phyloP scores from a whole-genome alignment of 495 filamentous ascomycete genomes.

The Daldinia bambusicola region DNA sequence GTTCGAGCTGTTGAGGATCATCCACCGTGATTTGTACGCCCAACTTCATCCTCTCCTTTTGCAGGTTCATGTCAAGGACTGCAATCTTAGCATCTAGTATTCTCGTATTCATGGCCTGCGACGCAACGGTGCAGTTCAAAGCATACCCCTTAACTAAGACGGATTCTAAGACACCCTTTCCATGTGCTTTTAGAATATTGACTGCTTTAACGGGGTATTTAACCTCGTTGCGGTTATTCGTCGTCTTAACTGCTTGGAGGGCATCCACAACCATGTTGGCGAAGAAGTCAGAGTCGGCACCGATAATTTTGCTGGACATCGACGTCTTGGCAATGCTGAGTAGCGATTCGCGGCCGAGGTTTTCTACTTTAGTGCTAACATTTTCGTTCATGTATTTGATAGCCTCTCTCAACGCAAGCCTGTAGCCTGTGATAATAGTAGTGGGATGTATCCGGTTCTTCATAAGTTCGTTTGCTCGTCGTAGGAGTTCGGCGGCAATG shows the following conservation, averaged over 20 bases:
- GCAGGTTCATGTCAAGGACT: slow-evolving; percentile 95
- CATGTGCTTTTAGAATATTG: slow-evolving; percentile 97
- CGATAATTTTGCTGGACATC: slow-evolving; percentile 99
- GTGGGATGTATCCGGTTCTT: slow-evolving; percentile 99
- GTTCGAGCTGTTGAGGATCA: slow-evolving; percentile 95
- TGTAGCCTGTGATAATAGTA: slow-evolving; percentile 98
- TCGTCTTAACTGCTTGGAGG: slow-evolving; percentile 92
- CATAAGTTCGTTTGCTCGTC: slow-evolving; percentile 96
- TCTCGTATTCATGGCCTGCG: slow-evolving; percentile 96
- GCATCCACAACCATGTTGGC: slow-evolving; percentile 96
- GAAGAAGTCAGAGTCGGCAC: slow-evolving; percentile 95
- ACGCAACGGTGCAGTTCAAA: slow-evolving; percentile 98
- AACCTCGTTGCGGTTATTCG: slow-evolving; percentile 85
- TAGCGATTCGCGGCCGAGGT: slow-evolving; percentile 86
- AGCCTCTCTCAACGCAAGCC: slow-evolving; percentile 93
- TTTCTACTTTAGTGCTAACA: slow-evolving; percentile 92
- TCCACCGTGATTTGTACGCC: slow-evolving; percentile 98
- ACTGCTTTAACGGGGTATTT: slow-evolving; percentile 99
- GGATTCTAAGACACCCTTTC: slow-evolving; percentile 89
- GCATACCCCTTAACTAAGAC: slow-evolving; percentile 95
- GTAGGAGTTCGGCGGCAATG: slow-evolving; percentile 94
- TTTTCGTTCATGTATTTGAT: slow-evolving; percentile 99
- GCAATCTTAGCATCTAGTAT: slow-evolving; percentile 96
- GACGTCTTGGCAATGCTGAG: slow-evolving; percentile 97
- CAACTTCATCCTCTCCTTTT: slow-evolving; percentile 98